phyloP scores from a whole-genome alignment of 1,139 yeast genomes.

The Taphrina flavorubra region DNA sequence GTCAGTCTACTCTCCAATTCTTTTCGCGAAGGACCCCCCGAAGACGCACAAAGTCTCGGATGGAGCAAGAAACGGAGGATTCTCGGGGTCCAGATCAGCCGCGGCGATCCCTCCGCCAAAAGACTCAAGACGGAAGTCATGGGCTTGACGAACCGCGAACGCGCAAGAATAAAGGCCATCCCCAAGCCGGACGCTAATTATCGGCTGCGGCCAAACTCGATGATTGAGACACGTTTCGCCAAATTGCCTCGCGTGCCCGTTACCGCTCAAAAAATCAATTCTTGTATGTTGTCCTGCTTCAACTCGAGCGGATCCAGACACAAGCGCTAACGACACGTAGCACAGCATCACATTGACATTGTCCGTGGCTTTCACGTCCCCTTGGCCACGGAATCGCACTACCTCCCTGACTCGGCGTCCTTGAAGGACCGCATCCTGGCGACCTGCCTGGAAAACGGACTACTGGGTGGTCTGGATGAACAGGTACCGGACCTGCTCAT shows the following conservation, averaged over 20 bases:
- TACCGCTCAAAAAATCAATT: constrained; percentile 55
- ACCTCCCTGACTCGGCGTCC: constrained; percentile 79
- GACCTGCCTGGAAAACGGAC: constrained; percentile 86
- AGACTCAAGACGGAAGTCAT: constrained; percentile 82
- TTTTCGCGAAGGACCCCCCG: constrained; percentile 72
- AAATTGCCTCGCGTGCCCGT: constrained; percentile 88
- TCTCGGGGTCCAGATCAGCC: constrained; percentile 46
- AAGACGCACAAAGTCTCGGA: constrained; percentile 54
- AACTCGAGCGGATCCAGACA: too few species aligned
- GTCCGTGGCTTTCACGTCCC: constrained; percentile 88
- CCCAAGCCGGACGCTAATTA: constrained; percentile 53
- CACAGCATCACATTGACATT: constrained; percentile 62
- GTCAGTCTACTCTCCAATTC: constrained; percentile 85
- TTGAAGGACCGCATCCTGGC: constrained; percentile 76
- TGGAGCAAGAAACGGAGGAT: constrained; percentile 59
- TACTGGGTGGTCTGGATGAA: constrained; percentile 77
- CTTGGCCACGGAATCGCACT: constrained; percentile 74
- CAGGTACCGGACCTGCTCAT: constrained; percentile 65
- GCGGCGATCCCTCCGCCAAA: constrained; percentile 66
- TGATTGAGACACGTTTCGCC: constrained; percentile 78
- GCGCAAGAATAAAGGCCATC: constrained; percentile 81
- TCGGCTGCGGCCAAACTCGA: constrained; percentile 29
- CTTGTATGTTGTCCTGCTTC: constrained; percentile 42
- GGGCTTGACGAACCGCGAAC: constrained; percentile 82
- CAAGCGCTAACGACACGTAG: constrained; percentile 9